A percentile compares a stretch with the other conserved stretches of the same genome.
Conservation (phyloP, 306 rosid genomes). For the Sesbania bispinosa region DNA sequence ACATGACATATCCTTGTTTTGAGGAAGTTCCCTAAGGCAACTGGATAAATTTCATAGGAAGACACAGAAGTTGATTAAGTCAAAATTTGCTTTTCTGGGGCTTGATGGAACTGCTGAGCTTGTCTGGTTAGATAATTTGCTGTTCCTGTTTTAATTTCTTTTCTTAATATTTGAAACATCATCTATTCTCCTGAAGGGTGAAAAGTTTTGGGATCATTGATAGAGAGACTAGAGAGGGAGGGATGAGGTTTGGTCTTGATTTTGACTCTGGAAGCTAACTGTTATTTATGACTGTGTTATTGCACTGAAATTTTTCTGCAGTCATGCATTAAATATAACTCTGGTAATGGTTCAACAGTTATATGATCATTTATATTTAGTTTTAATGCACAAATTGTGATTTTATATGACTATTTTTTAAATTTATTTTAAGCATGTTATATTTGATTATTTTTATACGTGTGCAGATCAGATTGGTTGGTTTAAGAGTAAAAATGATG, state of each 20-base stretch:
- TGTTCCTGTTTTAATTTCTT: slow-evolving; percentile 13
- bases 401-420: too few relatives aligned
- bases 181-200: slow-evolving; percentile 20
- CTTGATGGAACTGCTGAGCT: slow-evolving; percentile 24
- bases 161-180: slow-evolving; percentile 6
- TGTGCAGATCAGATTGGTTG: too few relatives aligned
- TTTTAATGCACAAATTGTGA: too few relatives aligned
- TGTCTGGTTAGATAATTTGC: slow-evolving; percentile 22
- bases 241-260: slow-evolving; percentile 23
- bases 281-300: slow-evolving; percentile 14
- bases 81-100: slow-evolving; percentile 8
- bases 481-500: too few relatives aligned
- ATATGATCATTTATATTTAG: too few relatives aligned
- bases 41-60: slow-evolving; percentile 5
- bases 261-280: slow-evolving; percentile 22
- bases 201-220: slow-evolving; percentile 21
- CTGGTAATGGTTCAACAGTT: slow-evolving; percentile 14
- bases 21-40: slow-evolving; percentile 4
- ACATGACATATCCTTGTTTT: background rate
- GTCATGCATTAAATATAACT: background rate
- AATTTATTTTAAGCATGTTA: too few relatives aligned
- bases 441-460: too few relatives aligned
- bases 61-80: slow-evolving; percentile 26
- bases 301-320: slow-evolving; percentile 2
- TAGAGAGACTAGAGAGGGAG: slow-evolving; percentile 20